Conservation (phyloP, 805 yeast genomes). For the Komagataella kurtzmanii region DNA sequence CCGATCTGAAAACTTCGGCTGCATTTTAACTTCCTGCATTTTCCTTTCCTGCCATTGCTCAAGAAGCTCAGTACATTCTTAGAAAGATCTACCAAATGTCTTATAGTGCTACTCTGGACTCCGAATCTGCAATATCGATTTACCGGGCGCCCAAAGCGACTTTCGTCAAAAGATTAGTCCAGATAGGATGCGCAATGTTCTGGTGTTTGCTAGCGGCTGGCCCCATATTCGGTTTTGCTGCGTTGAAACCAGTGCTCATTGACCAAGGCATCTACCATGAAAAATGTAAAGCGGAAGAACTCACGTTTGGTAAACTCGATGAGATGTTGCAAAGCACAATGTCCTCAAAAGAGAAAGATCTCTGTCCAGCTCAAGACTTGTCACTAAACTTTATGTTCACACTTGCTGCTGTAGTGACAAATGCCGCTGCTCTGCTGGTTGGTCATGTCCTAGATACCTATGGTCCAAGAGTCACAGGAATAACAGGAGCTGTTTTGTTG, state of each 20-base stretch:
- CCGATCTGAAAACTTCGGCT: not conserved
- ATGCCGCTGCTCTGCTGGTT: conserved; percentile 69
- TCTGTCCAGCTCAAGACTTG: conserved; percentile 70
- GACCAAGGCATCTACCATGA: conserved; percentile 32
- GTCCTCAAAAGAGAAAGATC: conserved; percentile 3
- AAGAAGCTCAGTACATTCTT: not conserved
- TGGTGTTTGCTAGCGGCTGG: conserved; percentile 48
- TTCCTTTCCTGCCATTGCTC: not conserved
- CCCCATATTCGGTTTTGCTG: conserved; percentile 48
- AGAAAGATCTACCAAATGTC: not conserved
- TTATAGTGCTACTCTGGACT: not conserved
- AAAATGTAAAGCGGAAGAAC: conserved; percentile 18
- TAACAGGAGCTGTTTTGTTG: conserved; percentile 54
- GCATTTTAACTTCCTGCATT: not conserved
- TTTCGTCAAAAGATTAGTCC: conserved; percentile 18
- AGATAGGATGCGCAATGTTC: conserved; percentile 33
- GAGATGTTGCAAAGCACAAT: conserved; percentile 1
- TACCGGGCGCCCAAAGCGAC: not conserved
- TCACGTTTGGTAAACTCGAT: conserved; percentile 1
- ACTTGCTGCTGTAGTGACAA: conserved; percentile 76
- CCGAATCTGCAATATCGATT: not conserved
- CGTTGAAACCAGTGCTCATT: conserved; percentile 38
- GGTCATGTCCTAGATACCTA: conserved; percentile 65
- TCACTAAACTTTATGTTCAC: conserved; percentile 76
- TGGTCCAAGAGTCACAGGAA: conserved; percentile 75